Base-by-base conservation (phyloP, 345 rosid genomes). In the Citrus hindsii region DNA sequence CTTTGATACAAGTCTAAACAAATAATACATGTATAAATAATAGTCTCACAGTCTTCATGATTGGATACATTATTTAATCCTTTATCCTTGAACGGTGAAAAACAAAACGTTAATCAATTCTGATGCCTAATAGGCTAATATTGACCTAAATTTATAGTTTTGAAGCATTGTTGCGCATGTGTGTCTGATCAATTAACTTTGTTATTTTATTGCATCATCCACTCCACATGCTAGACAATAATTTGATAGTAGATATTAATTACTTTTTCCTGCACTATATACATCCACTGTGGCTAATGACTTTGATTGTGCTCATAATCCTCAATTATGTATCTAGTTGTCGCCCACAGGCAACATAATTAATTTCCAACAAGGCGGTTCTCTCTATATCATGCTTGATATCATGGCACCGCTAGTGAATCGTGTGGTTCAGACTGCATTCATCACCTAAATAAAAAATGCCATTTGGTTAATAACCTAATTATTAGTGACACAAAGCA, bases 361-460 rank as follows among this genome's bases (percentile, higher is more conserved):
- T 62, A 46, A 22, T 62, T 46, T 46, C 16, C 61, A 28, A 62
- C 60, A 46, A 21, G 21, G 61, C 28, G 63, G 70, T 63, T 63
- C 30, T 22, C 16, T 19, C 2, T 3, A 13, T 40, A 37, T 67
- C 81, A 73, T 67, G 84, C 78, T 75, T 81, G 71, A 77, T 30
- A 74, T 73, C 35, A 78, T 77, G 42, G 58, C 74, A 32, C 13
- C 68, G 62, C 30, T 55, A 63, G 53, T 30, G 75, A 24, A 82
- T 82, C 81, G 84, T 82, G 84, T 21, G 81, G 76, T 63, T 69
- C 79, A 78, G 76, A 69, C 78, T 74, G 73, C 48, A 74, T 69
- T 37, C 79, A 73, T 77, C 74, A 68, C 64, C 32, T 2, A 27
- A 19, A 40, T 46, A 14, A 38, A 56, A 65, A 9, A 37, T 53